phyloP scores from a whole-genome alignment of 805 yeast species.

The Pichia scutulata region DNA sequence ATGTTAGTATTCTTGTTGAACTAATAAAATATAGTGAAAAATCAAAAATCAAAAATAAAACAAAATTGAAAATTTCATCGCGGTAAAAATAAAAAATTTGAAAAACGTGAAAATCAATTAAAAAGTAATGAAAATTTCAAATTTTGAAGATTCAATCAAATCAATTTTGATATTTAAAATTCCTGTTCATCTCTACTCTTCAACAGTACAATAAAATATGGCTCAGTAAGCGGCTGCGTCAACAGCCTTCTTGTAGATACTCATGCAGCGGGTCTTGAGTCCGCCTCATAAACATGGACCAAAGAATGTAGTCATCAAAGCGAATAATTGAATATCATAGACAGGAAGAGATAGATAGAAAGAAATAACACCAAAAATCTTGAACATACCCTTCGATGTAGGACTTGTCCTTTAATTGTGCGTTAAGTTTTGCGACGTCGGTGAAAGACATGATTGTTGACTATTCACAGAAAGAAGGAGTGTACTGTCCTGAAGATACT shows the following conservation, averaged over 20 bases:
- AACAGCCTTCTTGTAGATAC: conserved; percentile 49
- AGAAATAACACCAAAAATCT: background rate
- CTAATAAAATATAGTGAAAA: too few relatives aligned
- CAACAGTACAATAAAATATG: background rate
- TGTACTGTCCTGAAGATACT: background rate
- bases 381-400: conserved; percentile 89
- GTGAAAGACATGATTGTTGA: conserved; percentile 50
- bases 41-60: too few relatives aligned
- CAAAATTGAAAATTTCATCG: background rate
- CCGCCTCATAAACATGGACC: conserved; percentile 99
- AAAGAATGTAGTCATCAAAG: conserved; percentile 63
- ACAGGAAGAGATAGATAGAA: background rate
- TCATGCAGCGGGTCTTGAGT: conserved; percentile 92
- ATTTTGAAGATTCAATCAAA: too few relatives aligned
- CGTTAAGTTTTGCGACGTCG: conserved; percentile 70
- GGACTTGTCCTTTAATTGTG: conserved; percentile 83
- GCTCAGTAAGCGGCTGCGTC: conserved; percentile 17
- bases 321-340: background rate
- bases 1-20: conserved; percentile 8
- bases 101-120: background rate
- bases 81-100: background rate
- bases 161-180: background rate
- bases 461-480: background rate
- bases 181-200: background rate
- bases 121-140: background rate